Evolutionary conservation across 2,329 filamentous ascomycete species (phyloP).

Genomic region (Cucurbitaria berberidis): DNA sequence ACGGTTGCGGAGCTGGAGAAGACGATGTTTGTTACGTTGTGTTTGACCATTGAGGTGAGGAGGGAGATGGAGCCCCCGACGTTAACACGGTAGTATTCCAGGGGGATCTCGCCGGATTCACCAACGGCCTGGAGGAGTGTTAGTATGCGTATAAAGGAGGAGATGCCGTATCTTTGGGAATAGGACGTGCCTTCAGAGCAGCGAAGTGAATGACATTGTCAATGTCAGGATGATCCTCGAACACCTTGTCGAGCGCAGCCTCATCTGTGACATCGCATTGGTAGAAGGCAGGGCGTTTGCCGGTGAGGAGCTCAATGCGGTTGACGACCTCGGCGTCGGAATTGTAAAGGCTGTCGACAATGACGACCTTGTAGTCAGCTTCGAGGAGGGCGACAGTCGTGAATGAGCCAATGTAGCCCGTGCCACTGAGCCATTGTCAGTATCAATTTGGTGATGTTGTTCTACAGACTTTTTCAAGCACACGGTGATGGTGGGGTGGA

Average conservation of each 20-base stretch:
- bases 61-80: slow-evolving; percentile 90
- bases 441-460: not conserved
- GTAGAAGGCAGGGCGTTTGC: slow-evolving; percentile 85
- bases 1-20: slow-evolving; percentile 98
- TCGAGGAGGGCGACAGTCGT: slow-evolving; percentile 90
- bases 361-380: slow-evolving; percentile 94
- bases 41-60: slow-evolving; percentile 82
- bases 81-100: slow-evolving; percentile 98
- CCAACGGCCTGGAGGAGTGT: slow-evolving; percentile 77
- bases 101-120: slow-evolving; percentile 89
- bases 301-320: slow-evolving; percentile 91
- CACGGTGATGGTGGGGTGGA: slow-evolving; percentile 29
- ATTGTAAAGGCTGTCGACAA: slow-evolving; percentile 97
- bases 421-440: slow-evolving; percentile 68
- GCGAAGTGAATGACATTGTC: slow-evolving; percentile 99
- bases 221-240: slow-evolving; percentile 86
- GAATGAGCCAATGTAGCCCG: slow-evolving; percentile 99
- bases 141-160: slow-evolving; percentile 1
- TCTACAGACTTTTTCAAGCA: slow-evolving; percentile 1
- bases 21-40: slow-evolving; percentile 95
- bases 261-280: slow-evolving; percentile 89
- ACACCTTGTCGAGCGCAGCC: slow-evolving; percentile 81
- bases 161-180: not conserved
- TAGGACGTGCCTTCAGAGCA: slow-evolving; percentile 79
- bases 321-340: slow-evolving; percentile 90